Evolutionary conservation across 2,329 filamentous ascomycete genomes (phyloP), one percentile per base, ranked within the genome.

Genomic region (Ceratocystis lukuohia): DNA sequence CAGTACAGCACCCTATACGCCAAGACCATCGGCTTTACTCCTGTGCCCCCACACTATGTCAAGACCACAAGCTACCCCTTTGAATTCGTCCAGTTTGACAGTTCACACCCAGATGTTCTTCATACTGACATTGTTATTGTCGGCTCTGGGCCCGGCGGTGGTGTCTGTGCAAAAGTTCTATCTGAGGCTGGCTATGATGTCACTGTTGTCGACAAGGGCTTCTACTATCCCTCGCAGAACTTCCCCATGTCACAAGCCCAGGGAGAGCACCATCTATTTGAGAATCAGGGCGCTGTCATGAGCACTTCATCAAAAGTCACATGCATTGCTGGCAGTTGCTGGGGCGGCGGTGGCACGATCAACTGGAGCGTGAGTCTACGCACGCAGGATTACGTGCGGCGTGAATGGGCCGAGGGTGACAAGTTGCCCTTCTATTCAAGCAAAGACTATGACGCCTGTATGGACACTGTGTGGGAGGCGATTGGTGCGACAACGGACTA

Each of bases 121-220:
- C 53, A 57, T 28, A 57, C 53, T 12, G 93, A 96, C 74, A 84
- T 96, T 0, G 84, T 96, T 50, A 85, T 96, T 67, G 81, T 96
- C 22, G 92, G 92, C 1, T 94, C 89, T 46, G 92, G 92, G 33
- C 95, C 89, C 71, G 92, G 92, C 69, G 91, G 89, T 50, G 89
- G 82, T 8, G 91, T 96, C 0, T 84, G 82, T 45, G 91, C 92
- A 28, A 92, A 92, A 74, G 87, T 89, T 63, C 77, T 96, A 1
- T 84, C 91, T 8, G 86, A 91, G 74, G 88, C 87, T 0, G 89
- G 88, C 3, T 80, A 88, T 69, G 79, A 80, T 22, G 90, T 96
- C 33, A 74, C 96, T 3, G 89, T 96, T 0, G 86, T 91, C 2
- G 91, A 95, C 70, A 94, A 94, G 73, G 84, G 83, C 1, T 91